These are phyloP conservation scores for Mycena crocata DNA, from an alignment of 768 basidiomycete genomes.

Conservation along the genomic window DNA sequence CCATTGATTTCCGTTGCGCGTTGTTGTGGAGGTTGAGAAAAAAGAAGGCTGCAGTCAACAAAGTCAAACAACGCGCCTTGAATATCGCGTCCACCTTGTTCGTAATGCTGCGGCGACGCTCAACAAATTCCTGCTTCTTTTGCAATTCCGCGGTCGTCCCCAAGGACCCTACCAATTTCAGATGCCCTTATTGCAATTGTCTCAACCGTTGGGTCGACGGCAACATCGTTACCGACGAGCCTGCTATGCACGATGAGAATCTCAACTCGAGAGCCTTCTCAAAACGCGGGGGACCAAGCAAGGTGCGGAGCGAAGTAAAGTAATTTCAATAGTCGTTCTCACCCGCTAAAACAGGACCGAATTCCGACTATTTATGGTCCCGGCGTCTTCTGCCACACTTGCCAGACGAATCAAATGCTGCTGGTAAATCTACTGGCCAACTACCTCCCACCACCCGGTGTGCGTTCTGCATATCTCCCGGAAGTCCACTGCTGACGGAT, in stretches of 20 bases:
- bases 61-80: slow-evolving; percentile 23
- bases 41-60: background rate
- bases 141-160: slow-evolving; percentile 66
- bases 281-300: slow-evolving; percentile 76
- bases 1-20: slow-evolving; percentile 57
- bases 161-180: slow-evolving; percentile 66
- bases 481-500: background rate
- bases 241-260: slow-evolving; percentile 87
- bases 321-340: too few relatives aligned
- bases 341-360: slow-evolving; percentile 53
- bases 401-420: slow-evolving; percentile 93
- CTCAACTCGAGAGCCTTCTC: slow-evolving; percentile 79
- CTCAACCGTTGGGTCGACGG: slow-evolving; percentile 81
- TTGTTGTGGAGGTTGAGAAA: too few relatives aligned
- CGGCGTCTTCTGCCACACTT: slow-evolving; percentile 85
- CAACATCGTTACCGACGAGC: slow-evolving; percentile 86
- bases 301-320: slow-evolving; percentile 71
- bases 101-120: slow-evolving; percentile 64
- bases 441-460: slow-evolving; percentile 85
- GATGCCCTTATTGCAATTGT: slow-evolving; percentile 75
- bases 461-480: slow-evolving; percentile 48
- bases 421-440: slow-evolving; percentile 88
- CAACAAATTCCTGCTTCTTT: slow-evolving; percentile 73
- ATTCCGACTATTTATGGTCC: slow-evolving; percentile 72
- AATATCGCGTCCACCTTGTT: slow-evolving; percentile 45